These are phyloP conservation scores for Colletotrichum tabaci DNA, from an alignment of 2,329 filamentous ascomycete genomes.

Conservation along the genomic window DNA sequence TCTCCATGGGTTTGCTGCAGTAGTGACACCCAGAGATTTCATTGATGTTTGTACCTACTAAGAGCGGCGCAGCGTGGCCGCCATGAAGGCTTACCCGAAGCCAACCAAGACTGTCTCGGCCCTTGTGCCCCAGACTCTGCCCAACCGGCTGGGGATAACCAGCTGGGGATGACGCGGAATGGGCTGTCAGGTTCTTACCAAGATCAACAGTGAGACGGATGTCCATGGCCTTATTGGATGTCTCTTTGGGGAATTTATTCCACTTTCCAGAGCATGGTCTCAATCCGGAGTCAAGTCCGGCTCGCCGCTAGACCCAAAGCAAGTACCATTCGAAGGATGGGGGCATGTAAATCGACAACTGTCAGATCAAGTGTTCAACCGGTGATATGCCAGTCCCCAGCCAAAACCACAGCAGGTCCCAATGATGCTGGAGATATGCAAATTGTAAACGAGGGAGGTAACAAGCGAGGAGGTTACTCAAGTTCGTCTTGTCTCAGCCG, in stretches of 20 bases:
- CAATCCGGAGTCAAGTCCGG: slow-evolving; percentile 10
- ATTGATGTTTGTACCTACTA: too few relatives aligned
- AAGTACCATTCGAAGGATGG: background rate
- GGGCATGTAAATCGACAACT: background rate
- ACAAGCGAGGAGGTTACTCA: background rate
- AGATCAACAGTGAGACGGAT: background rate
- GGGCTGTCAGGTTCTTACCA: too few relatives aligned
- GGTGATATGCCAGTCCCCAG: background rate
- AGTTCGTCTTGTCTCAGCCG: slow-evolving; percentile 10
- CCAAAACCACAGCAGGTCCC: background rate
- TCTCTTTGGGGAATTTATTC: too few relatives aligned
- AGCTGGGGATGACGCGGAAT: too few relatives aligned
- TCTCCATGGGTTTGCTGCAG: too few relatives aligned
- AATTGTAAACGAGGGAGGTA: background rate
- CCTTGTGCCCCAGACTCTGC: too few relatives aligned
- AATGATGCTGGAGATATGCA: background rate
- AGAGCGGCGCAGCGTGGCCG: too few relatives aligned
- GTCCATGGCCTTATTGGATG: background rate
- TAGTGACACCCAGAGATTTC: too few relatives aligned
- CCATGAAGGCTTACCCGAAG: too few relatives aligned
- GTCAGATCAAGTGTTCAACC: background rate
- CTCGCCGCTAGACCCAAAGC: slow-evolving; percentile 7
- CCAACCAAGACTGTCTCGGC: too few relatives aligned
- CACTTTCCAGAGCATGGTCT: background rate
- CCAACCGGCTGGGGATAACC: too few relatives aligned